phyloP scores from a whole-genome alignment of 257 asterid species.

The Ligustrum vulgare region DNA sequence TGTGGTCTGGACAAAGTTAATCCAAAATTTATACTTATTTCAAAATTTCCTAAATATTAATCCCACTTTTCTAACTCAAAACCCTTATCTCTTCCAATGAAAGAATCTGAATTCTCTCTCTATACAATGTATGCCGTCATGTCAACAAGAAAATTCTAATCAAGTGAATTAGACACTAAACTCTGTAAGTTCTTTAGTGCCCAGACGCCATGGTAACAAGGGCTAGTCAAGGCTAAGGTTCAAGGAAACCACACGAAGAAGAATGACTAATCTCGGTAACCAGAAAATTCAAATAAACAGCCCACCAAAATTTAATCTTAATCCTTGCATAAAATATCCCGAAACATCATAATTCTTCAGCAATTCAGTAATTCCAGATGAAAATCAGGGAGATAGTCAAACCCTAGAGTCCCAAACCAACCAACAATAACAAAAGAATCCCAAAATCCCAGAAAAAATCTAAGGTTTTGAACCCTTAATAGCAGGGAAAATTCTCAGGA shows the following conservation, averaged over 20 bases:
- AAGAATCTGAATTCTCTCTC: constrained; percentile 26
- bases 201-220: constrained; percentile 25
- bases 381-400: constrained; percentile 22
- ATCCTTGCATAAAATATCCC: constrained; percentile 28
- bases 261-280: constrained; percentile 23
- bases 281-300: constrained; percentile 26
- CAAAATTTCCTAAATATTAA: constrained; percentile 16
- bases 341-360: constrained; percentile 27
- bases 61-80: constrained; percentile 11
- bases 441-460: constrained; percentile 5
- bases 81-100: constrained; percentile 20
- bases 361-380: constrained; percentile 11
- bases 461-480: constrained; percentile 25
- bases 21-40: constrained; percentile 1
- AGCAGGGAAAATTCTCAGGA: constrained; percentile 21
- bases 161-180: constrained; percentile 8
- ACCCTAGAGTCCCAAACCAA: constrained; percentile 33
- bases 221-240: constrained; percentile 25
- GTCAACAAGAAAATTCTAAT: constrained; percentile 24
- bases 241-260: constrained; percentile 24
- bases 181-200: constrained; percentile 16
- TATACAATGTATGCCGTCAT: constrained; percentile 17
- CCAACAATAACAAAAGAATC: constrained; percentile 14
- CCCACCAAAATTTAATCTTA: constrained; percentile 26
- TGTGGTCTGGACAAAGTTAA: constrained; percentile 6